Base-by-base conservation (phyloP, 306 rosid genomes). In the Prunus padus region DNA sequence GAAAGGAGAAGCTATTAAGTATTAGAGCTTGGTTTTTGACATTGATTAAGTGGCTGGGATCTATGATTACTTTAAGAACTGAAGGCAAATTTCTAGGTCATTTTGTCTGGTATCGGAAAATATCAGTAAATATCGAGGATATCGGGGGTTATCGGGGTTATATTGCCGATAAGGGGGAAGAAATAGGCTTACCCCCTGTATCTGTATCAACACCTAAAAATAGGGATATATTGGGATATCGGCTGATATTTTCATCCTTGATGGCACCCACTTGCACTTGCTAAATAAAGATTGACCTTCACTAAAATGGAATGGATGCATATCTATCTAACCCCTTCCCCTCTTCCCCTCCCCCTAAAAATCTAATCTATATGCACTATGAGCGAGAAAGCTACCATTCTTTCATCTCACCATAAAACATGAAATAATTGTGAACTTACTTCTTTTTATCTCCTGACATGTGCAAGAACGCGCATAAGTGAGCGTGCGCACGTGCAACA, bases 71-170 rank as follows among this genome's bases (percentile, higher is more conserved):
- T 33, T 33, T 33, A 0, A 1, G 5, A 33, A 33, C 1, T 5
- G 8, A 33, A 33, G 8, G 5, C 0, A 33, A 33, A 33, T 33
- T 33, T 33, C 0, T 33, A 1, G 7, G 0, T 5, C 1, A 1
- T 33, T 33, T 33, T 33, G 40, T 33, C 8, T 33, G 1, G 8
- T 33, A 33, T 33, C 40, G 40, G 8, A 33, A 33, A 33, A 33
- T 33, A 33, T 33, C 5, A 3, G 33, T 31, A 31, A 31, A 4
- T 0, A 31, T 31, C 33, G 1, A 31, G 33, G 33, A 31, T 31
- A 31, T 31, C 0, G 0, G 0, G 1, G 1, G 40, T 0, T 33
- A 33, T 33, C 1, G 0, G 1, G 8, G 0, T 4, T 31, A 31
- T 31, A 31, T 31, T 1, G 37, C 37, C 1, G 6, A 31, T 31